A percentile compares a stretch with the other conserved stretches of the same genome.
Evolutionary conservation across 306 rosid genomes (phyloP).

Genomic region (Cicer yamashitae): DNA sequence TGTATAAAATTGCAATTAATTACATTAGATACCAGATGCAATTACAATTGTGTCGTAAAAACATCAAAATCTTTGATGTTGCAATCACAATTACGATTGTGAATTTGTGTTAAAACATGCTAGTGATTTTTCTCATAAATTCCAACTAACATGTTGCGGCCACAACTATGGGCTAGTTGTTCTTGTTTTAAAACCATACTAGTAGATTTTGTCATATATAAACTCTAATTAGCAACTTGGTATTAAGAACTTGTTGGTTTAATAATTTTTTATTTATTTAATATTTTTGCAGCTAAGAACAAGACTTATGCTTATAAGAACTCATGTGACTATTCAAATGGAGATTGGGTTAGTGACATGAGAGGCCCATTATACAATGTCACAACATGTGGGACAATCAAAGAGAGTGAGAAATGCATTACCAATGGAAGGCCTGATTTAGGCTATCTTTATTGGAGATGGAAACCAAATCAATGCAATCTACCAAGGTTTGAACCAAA

Average conservation of each 20-base stretch:
- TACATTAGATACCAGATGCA: too few species aligned
- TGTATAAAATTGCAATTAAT: too few species aligned
- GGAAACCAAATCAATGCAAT: conserved; percentile 69
- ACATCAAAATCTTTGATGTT: too few species aligned
- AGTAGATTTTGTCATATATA: too few species aligned
- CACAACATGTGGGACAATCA: conserved; percentile 61
- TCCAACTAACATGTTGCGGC: not conserved
- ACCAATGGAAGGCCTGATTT: conserved; percentile 64
- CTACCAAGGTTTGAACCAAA: conserved; percentile 76
- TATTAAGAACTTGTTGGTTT: not conserved
- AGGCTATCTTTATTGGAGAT: conserved; percentile 68
- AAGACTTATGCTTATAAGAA: conserved; percentile 30
- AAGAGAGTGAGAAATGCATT: conserved; percentile 66
- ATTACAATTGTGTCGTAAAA: too few species aligned
- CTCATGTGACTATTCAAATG: conserved; percentile 71
- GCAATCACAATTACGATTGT: too few species aligned
- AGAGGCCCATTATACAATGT: conserved; percentile 64
- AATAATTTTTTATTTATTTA: not conserved
- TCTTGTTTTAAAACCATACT: not conserved
- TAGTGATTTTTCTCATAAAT: too few species aligned
- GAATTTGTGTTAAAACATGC: too few species aligned
- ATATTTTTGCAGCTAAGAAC: conserved; percentile 50
- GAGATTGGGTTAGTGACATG: conserved; percentile 62
- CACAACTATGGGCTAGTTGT: not conserved
- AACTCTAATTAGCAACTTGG: not conserved